phyloP scores from a whole-genome alignment of 129 eudicot genomes.

The Pulicaria dysenterica region DNA sequence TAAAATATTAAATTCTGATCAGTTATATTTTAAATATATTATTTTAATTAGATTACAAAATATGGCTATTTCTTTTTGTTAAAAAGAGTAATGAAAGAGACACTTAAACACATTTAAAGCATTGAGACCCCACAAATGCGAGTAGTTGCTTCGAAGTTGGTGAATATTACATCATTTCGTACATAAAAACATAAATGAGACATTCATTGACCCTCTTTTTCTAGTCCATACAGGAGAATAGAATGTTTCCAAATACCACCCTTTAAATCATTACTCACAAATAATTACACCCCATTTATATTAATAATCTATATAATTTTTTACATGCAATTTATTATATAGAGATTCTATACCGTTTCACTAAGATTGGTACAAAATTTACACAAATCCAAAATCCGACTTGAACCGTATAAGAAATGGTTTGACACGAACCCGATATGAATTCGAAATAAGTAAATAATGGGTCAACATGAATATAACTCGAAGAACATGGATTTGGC shows the following conservation, averaged over 20 bases:
- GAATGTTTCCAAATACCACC: slow-evolving; percentile 1
- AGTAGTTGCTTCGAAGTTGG: slow-evolving; percentile 30
- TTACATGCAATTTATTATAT: neutral
- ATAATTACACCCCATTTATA: slow-evolving; percentile 1
- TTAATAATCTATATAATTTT: neutral
- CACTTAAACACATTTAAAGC: slow-evolving; percentile 3
- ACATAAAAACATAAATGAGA: slow-evolving; percentile 17
- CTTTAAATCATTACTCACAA: slow-evolving; percentile 1
- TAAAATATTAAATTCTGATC: no score
- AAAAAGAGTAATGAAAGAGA: neutral
- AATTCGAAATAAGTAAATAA: no score
- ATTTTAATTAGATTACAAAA: neutral
- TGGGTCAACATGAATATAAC: no score
- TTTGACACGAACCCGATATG: no score
- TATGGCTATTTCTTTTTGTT: neutral
- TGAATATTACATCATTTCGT: slow-evolving; percentile 16
- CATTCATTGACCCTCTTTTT: slow-evolving; percentile 15
- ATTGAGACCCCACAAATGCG: slow-evolving; percentile 13
- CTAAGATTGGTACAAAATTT: no score
- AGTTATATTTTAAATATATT: neutral
- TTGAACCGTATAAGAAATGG: no score
- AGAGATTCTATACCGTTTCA: no score
- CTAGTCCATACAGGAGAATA: neutral
- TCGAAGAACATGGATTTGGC: no score
- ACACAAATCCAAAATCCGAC: no score